Evolutionary conservation across 2,329 filamentous ascomycete species (phyloP), one percentile per base, ranked within the genome.

Genomic region (Ilyonectria robusta): DNA sequence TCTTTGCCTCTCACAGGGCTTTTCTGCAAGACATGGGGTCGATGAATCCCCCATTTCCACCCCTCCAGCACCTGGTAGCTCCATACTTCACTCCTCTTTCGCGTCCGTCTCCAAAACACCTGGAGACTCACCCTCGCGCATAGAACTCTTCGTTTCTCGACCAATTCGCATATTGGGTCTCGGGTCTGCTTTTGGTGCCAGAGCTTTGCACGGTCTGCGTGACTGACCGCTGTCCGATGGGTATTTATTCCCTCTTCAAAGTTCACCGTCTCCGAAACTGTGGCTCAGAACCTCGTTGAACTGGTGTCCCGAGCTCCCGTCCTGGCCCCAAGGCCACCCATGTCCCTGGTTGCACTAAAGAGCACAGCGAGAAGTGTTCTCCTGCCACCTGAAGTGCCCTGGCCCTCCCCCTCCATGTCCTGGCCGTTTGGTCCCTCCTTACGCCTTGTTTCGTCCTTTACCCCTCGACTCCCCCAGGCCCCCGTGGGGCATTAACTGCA

Each of bases 261-360:
- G 51, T 33, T 53, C 35, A 40, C 40, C 47, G 46, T 46, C 59
- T 29, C 47, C 23, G 17, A 19, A 33, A 8, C 46, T 56, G 47
- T 60, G 64, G 54, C 53, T 46, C 55, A 53, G 35, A 50, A 57
- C 31, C 17, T 57, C 35, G 31, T 48, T 48, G 63, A 58, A 70
- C 62, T 62, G 62, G 63, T 68, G 65, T 61, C 51, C 50, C 26
- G 48, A 58, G 44, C 65, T 60, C 47, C 26, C 47, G 44, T 53
- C 37, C 50, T 35, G 50, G 31, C 13, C 5, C 11, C 29, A 47
- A 75, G 58, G 51, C 62, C 56, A 62, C 48, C 53, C 51, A 56
- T 67, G 70, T 74, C 70, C 70, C 70, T 70, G 70, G 74, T 66
- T 74, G 42, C 70, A 59, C 67, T 65, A 72, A 63, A 66, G 65